Percentiles rank a stretch among this genome's conserved stretches.
phyloP scores from a whole-genome alignment of 352 stramenopile species.

The Phytophthora nicotianae region DNA sequence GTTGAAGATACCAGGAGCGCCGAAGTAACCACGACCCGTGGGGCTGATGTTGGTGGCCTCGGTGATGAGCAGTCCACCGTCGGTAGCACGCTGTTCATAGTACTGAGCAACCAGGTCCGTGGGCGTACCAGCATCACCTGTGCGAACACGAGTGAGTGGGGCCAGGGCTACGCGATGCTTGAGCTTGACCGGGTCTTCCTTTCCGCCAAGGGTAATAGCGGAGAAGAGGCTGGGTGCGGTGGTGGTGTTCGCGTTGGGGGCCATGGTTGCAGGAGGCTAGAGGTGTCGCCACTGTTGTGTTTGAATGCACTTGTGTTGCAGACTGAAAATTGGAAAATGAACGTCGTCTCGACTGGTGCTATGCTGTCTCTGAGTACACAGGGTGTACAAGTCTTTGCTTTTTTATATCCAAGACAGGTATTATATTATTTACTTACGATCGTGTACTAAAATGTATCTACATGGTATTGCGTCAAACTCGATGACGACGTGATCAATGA shows the following conservation, averaged over 20 bases:
- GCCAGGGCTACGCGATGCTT: constrained; percentile 49
- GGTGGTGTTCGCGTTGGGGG: constrained; percentile 9
- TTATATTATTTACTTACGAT: no score
- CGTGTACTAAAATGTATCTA: no score
- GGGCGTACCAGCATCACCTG: constrained; percentile 36
- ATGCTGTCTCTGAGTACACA: no score
- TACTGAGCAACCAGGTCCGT: constrained; percentile 43
- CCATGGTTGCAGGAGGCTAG: constrained; percentile 4
- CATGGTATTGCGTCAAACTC: constrained; percentile 1
- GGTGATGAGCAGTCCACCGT: constrained; percentile 58
- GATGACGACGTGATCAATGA: constrained; percentile 2
- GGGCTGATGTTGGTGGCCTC: constrained; percentile 63
- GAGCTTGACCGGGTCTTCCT: constrained; percentile 34
- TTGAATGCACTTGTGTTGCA: constrained; percentile 1
- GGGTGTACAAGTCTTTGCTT: no score
- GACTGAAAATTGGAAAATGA: constrained; percentile 10
- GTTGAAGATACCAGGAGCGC: constrained; percentile 49
- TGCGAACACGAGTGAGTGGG: constrained; percentile 52
- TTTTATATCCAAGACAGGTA: no score
- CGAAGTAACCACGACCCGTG: constrained; percentile 40
- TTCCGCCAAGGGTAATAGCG: constrained; percentile 48
- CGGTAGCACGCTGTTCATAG: constrained; percentile 59
- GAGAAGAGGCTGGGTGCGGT: constrained; percentile 50
- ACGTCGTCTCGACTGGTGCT: neutral
- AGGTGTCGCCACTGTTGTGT: neutral